These are phyloP conservation scores for Yarrowia sp. DNA, from an alignment of 805 yeast genomes.

Conservation along the genomic window DNA sequence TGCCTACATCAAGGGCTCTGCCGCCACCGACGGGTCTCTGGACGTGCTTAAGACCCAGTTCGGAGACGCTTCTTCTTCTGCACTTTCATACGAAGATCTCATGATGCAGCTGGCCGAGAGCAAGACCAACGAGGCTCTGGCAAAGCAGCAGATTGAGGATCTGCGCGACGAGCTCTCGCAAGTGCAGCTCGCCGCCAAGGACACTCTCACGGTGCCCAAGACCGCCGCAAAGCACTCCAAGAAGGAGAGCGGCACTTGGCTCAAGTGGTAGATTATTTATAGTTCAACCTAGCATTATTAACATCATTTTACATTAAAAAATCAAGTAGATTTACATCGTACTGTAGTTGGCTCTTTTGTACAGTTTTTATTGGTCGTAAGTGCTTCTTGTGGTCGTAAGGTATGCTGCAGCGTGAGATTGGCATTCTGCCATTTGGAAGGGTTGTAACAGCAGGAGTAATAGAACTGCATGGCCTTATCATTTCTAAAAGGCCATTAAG, in stretches of 20 bases:
- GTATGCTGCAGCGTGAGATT: too few species aligned
- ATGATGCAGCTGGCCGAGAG: constrained; percentile 47
- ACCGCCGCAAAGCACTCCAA: constrained; percentile 31
- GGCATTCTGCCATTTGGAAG: too few species aligned
- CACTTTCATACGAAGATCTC: constrained; percentile 45
- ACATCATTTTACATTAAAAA: not conserved
- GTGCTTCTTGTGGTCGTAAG: too few species aligned
- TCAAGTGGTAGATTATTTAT: constrained; percentile 37
- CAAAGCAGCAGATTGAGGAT: constrained; percentile 47
- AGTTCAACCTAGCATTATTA: constrained; percentile 35
- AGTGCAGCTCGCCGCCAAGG: constrained; percentile 22
- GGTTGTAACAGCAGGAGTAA: too few species aligned
- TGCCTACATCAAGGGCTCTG: constrained; percentile 7
- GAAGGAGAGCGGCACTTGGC: constrained; percentile 39
- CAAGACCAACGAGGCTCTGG: constrained; percentile 47
- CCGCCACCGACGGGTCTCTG: constrained; percentile 28
- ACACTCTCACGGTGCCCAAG: constrained; percentile 34
- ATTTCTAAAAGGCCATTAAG: too few species aligned
- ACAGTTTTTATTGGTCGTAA: too few species aligned
- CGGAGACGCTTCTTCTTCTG: constrained; percentile 39
- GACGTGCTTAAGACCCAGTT: constrained; percentile 41
- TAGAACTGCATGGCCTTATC: too few species aligned
- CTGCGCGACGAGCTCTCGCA: constrained; percentile 42
- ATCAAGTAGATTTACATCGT: too few species aligned
- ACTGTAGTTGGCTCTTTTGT: too few species aligned